Base-by-base conservation (phyloP, 495 filamentous ascomycete species). In the Talaromyces wortmannii region DNA sequence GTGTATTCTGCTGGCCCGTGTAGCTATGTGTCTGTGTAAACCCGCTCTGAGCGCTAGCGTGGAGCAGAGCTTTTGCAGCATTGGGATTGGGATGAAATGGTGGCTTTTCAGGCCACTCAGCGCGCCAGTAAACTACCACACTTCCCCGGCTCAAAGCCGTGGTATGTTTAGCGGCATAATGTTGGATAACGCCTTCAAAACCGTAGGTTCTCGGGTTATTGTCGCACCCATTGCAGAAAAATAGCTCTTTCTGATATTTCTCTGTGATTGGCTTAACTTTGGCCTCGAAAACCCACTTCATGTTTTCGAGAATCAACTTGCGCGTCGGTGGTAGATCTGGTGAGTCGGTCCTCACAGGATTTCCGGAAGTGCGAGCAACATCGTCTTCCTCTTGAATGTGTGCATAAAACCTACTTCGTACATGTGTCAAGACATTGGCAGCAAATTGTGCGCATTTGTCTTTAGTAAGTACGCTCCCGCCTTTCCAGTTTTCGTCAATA, bases 261-360 rank as follows among this genome's bases (percentile, higher is more conserved):
- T 87, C 83, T 0, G 85, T 88, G 30, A 78, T 60, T 6, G 82
- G 82, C 59, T 83, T 86, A 61, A 92, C 76, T 65, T 89, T 90
- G 55, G 75, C 83, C 57, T 91, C 87, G 58, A 85, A 90, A 31
- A 91, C 71, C 82, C 83, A 92, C 66, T 88, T 91, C 88, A 92
- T 90, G 63, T 90, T 90, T 61, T 91, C 88, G 55, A 92, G 72
- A 1, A 85, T 85, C 46, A 91, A 65, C 59, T 77, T 83, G 57
- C 75, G 72, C 3, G 73, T 80, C 30, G 73, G 80, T 0, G 82
- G 75, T 3, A 77, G 79, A 57, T 81, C 72, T 7, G 75, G 73
- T 29, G 76, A 72, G 58, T 81, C 81, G 17, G 52, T 31, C 31
- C 66, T 56, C 6, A 71, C 63, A 31, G 66, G 56, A 53, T 66